Base-by-base conservation (phyloP, 108 stramenopile species). In the Heterococcus sp. region DNA sequence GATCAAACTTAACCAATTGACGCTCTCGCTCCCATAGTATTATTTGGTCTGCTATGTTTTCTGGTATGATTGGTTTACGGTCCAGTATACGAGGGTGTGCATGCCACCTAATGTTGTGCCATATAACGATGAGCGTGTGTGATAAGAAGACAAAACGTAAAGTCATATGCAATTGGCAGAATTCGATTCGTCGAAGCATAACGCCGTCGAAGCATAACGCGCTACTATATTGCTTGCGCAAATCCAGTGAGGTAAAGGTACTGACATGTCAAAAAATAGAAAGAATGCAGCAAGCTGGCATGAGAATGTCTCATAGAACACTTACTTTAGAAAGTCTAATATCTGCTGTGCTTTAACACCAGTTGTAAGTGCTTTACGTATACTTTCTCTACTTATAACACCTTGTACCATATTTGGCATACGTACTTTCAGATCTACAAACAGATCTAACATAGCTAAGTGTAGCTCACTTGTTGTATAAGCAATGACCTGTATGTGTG, bases 371-470 rank as follows among this genome's bases (percentile, higher is more conserved):
- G 85, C 85, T 39, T 36, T 37, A 8, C 84, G 77, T 66, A 85
- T 74, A 75, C 85, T 85, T 37, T 84, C 85, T 2, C 85, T 39
- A 30, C 83, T 85, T 71, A 85, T 85, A 14, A 84, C 78, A 30
- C 85, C 85, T 14, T 84, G 58, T 32, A 85, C 84, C 27, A 78
- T 78, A 74, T 85, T 85, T 14, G 85, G 85, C 35, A 85, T 69
- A 29, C 83, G 85, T 26, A 70, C 68, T 33, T 75, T 68, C 32
- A 84, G 72, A 30, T 85, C 85, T 3, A 77, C 30, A n/a, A 85
- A 85, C 21, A 85, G 75, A 37, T 77, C 78, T 38, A 85, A 78
- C 85, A 85, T 85, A 32, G 82, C 85, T 35, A 85, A 65, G 82
- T 85, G 85, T 5, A 85, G 78, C 71, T 78, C 75, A 0, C 83